phyloP scores from a whole-genome alignment of 2,329 filamentous ascomycete genomes.

The Alternaria arbusti region DNA sequence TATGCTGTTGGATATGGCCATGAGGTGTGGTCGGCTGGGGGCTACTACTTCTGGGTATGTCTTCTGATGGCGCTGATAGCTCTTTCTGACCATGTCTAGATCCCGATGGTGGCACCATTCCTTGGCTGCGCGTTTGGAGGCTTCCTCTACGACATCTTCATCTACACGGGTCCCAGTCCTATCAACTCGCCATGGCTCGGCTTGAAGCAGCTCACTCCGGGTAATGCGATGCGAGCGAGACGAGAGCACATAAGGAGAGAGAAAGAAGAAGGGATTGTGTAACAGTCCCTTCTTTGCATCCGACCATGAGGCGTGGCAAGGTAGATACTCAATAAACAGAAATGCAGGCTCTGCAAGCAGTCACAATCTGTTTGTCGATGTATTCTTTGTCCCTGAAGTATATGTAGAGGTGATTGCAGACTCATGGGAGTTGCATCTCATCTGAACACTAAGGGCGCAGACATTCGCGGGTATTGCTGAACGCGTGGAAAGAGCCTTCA shows the following conservation, averaged over 20 bases:
- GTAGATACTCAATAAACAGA: not conserved
- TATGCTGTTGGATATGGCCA: slow-evolving; percentile 72
- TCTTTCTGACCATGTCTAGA: slow-evolving; percentile 49
- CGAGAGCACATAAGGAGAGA: slow-evolving; percentile 30
- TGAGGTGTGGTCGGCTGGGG: slow-evolving; percentile 70
- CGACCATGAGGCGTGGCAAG: not conserved
- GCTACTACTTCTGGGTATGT: slow-evolving; percentile 75
- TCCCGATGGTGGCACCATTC: slow-evolving; percentile 76
- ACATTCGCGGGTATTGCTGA: not conserved
- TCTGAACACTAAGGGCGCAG: not conserved
- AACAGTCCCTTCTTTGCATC: not conserved
- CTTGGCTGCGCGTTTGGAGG: slow-evolving; percentile 55
- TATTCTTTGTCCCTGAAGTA: not conserved
- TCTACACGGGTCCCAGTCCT: slow-evolving; percentile 74
- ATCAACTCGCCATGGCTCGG: slow-evolving; percentile 72
- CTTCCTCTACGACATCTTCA: slow-evolving; percentile 45
- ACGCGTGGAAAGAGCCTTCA: not conserved
- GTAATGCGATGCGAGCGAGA: slow-evolving; percentile 27
- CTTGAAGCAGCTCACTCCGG: slow-evolving; percentile 57
- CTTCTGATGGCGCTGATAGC: no score
- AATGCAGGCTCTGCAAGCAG: not conserved
- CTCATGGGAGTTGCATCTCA: not conserved
- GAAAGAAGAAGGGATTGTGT: slow-evolving; percentile 40
- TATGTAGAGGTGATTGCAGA: not conserved
- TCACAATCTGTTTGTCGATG: not conserved